Evolutionary conservation across 805 yeast species (phyloP), one percentile per base, ranked within the genome.

Genomic region (Cyberlindnera mississippiensis): DNA sequence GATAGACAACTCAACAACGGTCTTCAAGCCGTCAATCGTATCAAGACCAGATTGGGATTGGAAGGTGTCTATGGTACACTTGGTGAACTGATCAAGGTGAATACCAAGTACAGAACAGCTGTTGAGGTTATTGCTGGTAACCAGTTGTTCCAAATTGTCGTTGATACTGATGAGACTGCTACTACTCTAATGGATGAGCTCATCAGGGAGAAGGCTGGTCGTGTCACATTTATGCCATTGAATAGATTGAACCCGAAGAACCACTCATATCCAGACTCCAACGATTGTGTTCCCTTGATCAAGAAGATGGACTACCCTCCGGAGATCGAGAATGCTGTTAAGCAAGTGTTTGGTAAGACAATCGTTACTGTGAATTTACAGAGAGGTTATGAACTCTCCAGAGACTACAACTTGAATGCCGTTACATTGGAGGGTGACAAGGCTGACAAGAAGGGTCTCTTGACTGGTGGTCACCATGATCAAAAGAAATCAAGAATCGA

Each of bases 341-440:
- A 71, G 48, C 93, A 87, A 49, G 78, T 90, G 1, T 90, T 89
- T 64, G 91, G 95, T 17, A 80, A 73, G 53, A 78, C 93, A 0
- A 76, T 90, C 32, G 90, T 93, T 1, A 82, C 90, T 40, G 73
- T 76, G 43, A 79, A 82, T 47, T 63, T 91, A 35, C 80, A 74
- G 36, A 69, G 72, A 24, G 95, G 95, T 4, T 69, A 81, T 3
- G 82, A 79, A 50, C 64, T 85, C 22, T 80, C 96, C 0, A 75
- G 75, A 35, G 62, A 67, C 9, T 75, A 69, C 58, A 75, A 76
- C 24, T 63, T 90, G 18, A 80, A 76, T 52, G 85, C 96, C 1
- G 84, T 93, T 13, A 93, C 99, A 0, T 66, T 91, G 14, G 95
- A 87, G 60, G 99, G 99, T 51, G 98, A 93, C 59, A 71, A 87